Percentiles rank a stretch among this genome's conserved stretches.
phyloP scores from a whole-genome alignment of 164 flowering plant genomes.

The Chimonanthus praecox region DNA sequence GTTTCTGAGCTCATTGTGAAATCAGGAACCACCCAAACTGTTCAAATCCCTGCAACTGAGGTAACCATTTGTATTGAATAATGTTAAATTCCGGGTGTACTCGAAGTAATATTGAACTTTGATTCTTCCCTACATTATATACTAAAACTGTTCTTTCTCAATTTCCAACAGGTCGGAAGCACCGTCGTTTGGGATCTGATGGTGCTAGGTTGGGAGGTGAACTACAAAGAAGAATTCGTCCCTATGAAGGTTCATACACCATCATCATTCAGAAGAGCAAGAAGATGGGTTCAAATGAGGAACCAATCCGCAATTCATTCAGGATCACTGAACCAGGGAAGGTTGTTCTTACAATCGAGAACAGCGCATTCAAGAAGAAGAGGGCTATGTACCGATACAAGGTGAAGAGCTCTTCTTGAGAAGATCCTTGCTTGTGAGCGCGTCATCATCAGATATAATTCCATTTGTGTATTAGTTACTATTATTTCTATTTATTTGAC shows the following conservation, averaged over 20 bases:
- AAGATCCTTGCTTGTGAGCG: background rate
- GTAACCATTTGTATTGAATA: conserved; percentile 20
- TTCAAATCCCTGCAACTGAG: conserved; percentile 62
- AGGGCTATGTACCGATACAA: conserved; percentile 50
- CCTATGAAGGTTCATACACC: conserved; percentile 62
- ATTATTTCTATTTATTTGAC: no score
- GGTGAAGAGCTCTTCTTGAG: conserved; percentile 29
- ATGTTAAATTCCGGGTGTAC: no score
- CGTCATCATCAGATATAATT: background rate
- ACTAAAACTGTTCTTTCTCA: background rate
- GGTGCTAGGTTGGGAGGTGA: conserved; percentile 79
- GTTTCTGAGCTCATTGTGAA: conserved; percentile 48
- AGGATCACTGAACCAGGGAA: conserved; percentile 58
- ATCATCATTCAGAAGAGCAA: conserved; percentile 48
- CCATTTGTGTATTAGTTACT: no score
- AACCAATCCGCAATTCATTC: conserved; percentile 50
- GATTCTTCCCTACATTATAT: background rate
- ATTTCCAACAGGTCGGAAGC: conserved; percentile 29
- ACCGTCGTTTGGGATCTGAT: conserved; percentile 55
- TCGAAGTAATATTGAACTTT: no score
- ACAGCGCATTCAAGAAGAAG: conserved; percentile 52
- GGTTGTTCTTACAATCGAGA: conserved; percentile 51
- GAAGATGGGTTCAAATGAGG: conserved; percentile 42
- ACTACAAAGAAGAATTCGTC: conserved; percentile 66
- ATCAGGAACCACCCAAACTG: conserved; percentile 43